A percentile compares a stretch with the other conserved stretches of the same genome.
These are phyloP conservation scores for Discostella stelligeroides DNA, from an alignment of 108 stramenopile species.

Conservation along the genomic window DNA sequence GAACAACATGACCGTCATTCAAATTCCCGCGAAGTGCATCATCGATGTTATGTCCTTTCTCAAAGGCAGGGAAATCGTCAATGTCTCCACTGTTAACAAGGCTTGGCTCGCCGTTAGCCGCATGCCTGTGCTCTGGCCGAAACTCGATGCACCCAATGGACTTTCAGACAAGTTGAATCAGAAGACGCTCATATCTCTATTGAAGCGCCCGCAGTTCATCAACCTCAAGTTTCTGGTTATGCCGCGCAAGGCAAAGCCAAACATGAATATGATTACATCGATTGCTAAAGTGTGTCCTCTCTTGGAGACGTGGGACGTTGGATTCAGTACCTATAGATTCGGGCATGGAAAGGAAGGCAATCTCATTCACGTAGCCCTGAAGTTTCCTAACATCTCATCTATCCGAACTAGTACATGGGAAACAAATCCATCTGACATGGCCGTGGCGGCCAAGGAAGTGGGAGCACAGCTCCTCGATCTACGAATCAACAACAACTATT, in stretches of 20 bases:
- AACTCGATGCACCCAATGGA: slow-evolving; percentile 13
- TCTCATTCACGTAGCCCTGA: slow-evolving; percentile 13
- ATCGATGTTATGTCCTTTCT: no score
- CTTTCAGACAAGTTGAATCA: slow-evolving; percentile 23
- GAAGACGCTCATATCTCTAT: slow-evolving; percentile 11
- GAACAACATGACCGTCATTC: no score
- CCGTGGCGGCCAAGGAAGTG: slow-evolving; percentile 13
- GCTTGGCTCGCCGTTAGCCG: slow-evolving; percentile 29
- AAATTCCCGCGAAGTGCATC: no score
- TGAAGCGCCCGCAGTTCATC: slow-evolving; percentile 16
- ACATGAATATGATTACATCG: not conserved
- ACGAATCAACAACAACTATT: slow-evolving; percentile 7
- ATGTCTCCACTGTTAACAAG: slow-evolving; percentile 14
- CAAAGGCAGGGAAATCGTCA: no score
- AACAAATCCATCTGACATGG: not conserved
- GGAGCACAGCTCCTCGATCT: slow-evolving; percentile 23
- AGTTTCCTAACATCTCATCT: slow-evolving; percentile 9
- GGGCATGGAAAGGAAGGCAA: slow-evolving; percentile 14
- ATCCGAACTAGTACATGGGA: slow-evolving; percentile 17
- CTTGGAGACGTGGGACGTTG: slow-evolving; percentile 19
- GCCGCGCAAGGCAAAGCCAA: no score
- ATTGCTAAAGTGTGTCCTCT: slow-evolving; percentile 16
- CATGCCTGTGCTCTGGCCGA: slow-evolving; percentile 19
- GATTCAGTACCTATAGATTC: not conserved
- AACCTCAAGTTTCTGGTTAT: not conserved